Percentiles rank a stretch among this genome's conserved stretches.
Conservation (phyloP, 345 rosid species). For the Conringia planisiliqua region DNA sequence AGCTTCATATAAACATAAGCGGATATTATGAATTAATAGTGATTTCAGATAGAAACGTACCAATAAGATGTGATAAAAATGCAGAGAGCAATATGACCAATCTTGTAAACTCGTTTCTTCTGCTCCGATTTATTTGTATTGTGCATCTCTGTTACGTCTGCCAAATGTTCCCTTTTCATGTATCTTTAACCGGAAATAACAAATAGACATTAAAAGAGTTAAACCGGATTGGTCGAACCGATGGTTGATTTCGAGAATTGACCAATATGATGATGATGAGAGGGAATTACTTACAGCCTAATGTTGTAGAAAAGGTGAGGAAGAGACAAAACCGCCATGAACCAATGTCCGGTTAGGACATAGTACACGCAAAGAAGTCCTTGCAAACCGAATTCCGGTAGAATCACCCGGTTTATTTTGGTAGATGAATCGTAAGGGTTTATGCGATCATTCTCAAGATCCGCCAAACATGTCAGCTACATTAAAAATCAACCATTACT, state of each 20-base stretch:
- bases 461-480: slow-evolving; percentile 74
- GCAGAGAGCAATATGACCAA: slow-evolving; percentile 57
- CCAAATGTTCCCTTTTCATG: slow-evolving; percentile 54
- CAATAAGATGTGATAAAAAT: slow-evolving; percentile 75
- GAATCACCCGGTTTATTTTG: slow-evolving; percentile 51
- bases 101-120: slow-evolving; percentile 75
- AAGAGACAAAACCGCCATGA: slow-evolving; percentile 49
- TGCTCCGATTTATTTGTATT: slow-evolving; percentile 78
- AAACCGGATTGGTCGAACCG: neutral
- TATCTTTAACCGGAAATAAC: slow-evolving; percentile 43
- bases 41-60: slow-evolving; percentile 35
- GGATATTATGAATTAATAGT: neutral
- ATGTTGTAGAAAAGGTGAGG: slow-evolving; percentile 65
- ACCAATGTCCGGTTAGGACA: slow-evolving; percentile 68
- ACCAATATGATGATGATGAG: neutral
- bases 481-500: neutral
- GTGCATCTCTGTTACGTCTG: slow-evolving; percentile 92
- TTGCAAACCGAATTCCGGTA: slow-evolving; percentile 62
- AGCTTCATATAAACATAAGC: neutral
- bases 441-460: slow-evolving; percentile 62
- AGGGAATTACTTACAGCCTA: slow-evolving; percentile 44
- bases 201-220: neutral
- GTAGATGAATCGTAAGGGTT: slow-evolving; percentile 70
- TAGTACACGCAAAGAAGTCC: slow-evolving; percentile 50
- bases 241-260: neutral